Base-by-base conservation (phyloP, 1,139 yeast genomes). In the Lodderomyces orthopsilosis region DNA sequence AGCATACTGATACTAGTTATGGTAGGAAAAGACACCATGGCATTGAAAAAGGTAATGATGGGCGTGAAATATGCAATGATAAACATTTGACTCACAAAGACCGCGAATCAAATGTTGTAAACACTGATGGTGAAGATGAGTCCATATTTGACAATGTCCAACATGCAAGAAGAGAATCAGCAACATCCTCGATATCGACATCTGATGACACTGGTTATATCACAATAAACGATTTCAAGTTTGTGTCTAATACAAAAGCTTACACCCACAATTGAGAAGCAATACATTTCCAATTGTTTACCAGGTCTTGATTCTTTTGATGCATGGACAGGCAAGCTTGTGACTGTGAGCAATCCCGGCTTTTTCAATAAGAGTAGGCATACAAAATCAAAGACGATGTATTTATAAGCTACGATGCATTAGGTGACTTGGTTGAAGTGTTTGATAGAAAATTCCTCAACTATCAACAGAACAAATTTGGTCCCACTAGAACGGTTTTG, bases 301-400 rank as follows among this genome's bases (percentile, higher is more conserved):
- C 75, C 75, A 3, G 60, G 55, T 40, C 60, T 72, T 43, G 68
- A 70, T 49, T 65, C 75, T 12, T 70, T 47, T 49, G 77, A 71
- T 50, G 62, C 56, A 44, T 72, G 77, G 77, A 56, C 49, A 36
- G 69, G 71, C 4, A 52, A 48, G 38, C 46, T 50, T 27, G 43
- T 70, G 12, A 68, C 73, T 1, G 46, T 72, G n/a, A 63, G 74
- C 34, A 62, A 67, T 47, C 63, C 45, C 45, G 50, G 55, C 23
- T 42, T 43, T n/a, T 62, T 63, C 40, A 37, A 55, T 6, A 54
- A 52, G 21, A 45, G 49, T 17, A 45, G 50, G 24, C 45, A 46
- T 35, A 36, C 35, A 46, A 48, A 24, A 45, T 47, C 35, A 41
- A 39, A 24, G 40, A 45, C 34, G 48, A 50, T 38, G 28, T 46